Evolutionary conservation across 2,329 filamentous ascomycete species (phyloP).

Genomic region (Epicoccum nigrum): DNA sequence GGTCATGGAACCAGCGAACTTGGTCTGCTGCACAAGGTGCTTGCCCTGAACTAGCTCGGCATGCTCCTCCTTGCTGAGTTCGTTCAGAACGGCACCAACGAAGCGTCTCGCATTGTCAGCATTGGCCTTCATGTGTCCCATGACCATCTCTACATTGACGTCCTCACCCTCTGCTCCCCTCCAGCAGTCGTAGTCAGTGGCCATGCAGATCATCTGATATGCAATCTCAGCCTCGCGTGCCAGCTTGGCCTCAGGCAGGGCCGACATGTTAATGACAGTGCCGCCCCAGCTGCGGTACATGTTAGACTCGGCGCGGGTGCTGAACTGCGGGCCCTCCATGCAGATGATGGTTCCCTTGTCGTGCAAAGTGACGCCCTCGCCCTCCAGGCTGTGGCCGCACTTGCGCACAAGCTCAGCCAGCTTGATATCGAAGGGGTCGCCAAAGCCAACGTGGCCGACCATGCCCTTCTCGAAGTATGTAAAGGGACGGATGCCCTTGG

Average conservation of each 20-base stretch:
- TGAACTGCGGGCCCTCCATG: slow-evolving; percentile 99
- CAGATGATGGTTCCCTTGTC: slow-evolving; percentile 84
- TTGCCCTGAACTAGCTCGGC: slow-evolving; percentile 76
- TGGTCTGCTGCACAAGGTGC: slow-evolving; percentile 77
- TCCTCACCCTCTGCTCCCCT: slow-evolving; percentile 73
- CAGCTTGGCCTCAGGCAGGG: slow-evolving; percentile 92
- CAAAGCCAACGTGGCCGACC: slow-evolving; percentile 93
- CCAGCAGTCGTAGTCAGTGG: slow-evolving; percentile 99
- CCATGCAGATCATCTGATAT: slow-evolving; percentile 99
- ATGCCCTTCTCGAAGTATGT: slow-evolving; percentile 95
- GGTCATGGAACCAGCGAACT: slow-evolving; percentile 83
- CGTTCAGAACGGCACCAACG: slow-evolving; percentile 85
- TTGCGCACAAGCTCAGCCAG: slow-evolving; percentile 77
- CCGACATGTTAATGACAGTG: slow-evolving; percentile 97
- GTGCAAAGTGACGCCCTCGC: slow-evolving; percentile 84
- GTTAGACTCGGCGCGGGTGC: slow-evolving; percentile 91
- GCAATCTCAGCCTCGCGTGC: slow-evolving; percentile 94
- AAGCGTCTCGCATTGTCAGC: slow-evolving; percentile 84
- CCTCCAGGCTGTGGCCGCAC: slow-evolving; percentile 78
- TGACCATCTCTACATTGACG: slow-evolving; percentile 96
- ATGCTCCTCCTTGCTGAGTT: slow-evolving; percentile 79
- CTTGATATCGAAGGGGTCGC: slow-evolving; percentile 86
- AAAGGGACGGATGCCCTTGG: slow-evolving; percentile 91
- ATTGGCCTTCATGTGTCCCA: slow-evolving; percentile 95
- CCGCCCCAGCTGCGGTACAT: slow-evolving; percentile 95